Base-by-base conservation (phyloP, 23 red algal genomes). In the Gracilaria vermiculophylla region DNA sequence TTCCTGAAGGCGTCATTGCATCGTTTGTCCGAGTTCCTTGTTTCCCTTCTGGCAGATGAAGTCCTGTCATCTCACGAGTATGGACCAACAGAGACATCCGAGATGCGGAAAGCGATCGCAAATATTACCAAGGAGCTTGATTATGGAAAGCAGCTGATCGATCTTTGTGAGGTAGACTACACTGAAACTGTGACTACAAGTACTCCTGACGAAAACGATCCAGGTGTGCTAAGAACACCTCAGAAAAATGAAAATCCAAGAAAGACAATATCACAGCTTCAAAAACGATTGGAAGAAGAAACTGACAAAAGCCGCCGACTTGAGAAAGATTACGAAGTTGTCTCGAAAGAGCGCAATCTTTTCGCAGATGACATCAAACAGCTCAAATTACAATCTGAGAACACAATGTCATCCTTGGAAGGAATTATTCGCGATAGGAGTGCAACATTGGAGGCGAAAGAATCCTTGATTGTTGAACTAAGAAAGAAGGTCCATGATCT, bases 81-180 rank as follows among this genome's bases (percentile, higher is more conserved):
- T 43, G 84, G 69, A 7, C 53, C 62, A 8, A 77, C 84, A 10
- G 53, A 36, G 14, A 62, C 66, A 28, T 49, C 66, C 16, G 69
- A 76, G 36, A 52, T 88, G 31, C 43, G 84, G 27, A 76, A 66
- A 27, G 73, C 16, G 19, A 69, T 88, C 24, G 84, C 84, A 13
- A 60, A 65, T 33, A 76, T 88, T 3, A 88, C 84, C 0, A 66
- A 88, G 44, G 84, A 88, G 50, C 66, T 88, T 41, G 69, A 88
- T 14, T 41, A 55, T 36, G 69, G 84, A 53, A 55, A 53, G 51
- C 50, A 88, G 41, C 53, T 88, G 13, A 78, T 88, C 20, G 84
- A 76, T 41, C 24, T 42, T 28, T 88, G 69, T 62, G 53, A 65
- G 29, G 81, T 48, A 28, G 48, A 53, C 48, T 71, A 48, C 17